phyloP scores from a whole-genome alignment of 257 asterid genomes.

The Marsdenia floribunda region DNA sequence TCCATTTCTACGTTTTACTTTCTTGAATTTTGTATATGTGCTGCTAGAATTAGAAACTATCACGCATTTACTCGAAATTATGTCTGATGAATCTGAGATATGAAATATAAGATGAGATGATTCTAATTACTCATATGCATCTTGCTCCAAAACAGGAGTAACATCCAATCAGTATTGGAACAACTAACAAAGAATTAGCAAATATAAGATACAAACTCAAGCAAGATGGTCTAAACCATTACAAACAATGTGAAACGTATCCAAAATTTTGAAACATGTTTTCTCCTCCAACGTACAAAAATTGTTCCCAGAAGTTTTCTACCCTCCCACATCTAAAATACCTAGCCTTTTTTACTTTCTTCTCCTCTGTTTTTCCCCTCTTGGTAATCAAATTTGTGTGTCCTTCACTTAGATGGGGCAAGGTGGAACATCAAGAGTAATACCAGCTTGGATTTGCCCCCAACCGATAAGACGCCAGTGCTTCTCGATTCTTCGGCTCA shows the following conservation, averaged over 20 bases:
- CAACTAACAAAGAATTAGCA: slow-evolving; percentile 11
- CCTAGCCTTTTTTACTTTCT: neutral
- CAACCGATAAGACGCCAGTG: slow-evolving; percentile 99
- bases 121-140: too few species aligned
- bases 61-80: too few species aligned
- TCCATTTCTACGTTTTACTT: too few species aligned
- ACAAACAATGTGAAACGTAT: neutral
- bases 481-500: slow-evolving; percentile 94
- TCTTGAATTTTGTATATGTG: too few species aligned
- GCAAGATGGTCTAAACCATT: slow-evolving; percentile 2
- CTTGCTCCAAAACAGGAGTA: neutral
- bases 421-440: slow-evolving; percentile 84
- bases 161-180: neutral
- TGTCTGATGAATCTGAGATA: too few species aligned
- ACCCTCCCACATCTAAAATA: slow-evolving; percentile 53
- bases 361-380: slow-evolving; percentile 4
- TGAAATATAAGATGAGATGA: too few species aligned
- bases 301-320: slow-evolving; percentile 41
- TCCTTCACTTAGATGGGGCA: slow-evolving; percentile 50
- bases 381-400: neutral
- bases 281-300: slow-evolving; percentile 58
- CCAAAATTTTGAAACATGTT: slow-evolving; percentile 27
- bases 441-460: slow-evolving; percentile 96
- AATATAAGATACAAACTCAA: slow-evolving; percentile 8
- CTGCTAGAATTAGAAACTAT: too few species aligned